Base-by-base conservation (phyloP, 2,329 filamentous ascomycete species). In the Purpureocillium takamizusanense region DNA sequence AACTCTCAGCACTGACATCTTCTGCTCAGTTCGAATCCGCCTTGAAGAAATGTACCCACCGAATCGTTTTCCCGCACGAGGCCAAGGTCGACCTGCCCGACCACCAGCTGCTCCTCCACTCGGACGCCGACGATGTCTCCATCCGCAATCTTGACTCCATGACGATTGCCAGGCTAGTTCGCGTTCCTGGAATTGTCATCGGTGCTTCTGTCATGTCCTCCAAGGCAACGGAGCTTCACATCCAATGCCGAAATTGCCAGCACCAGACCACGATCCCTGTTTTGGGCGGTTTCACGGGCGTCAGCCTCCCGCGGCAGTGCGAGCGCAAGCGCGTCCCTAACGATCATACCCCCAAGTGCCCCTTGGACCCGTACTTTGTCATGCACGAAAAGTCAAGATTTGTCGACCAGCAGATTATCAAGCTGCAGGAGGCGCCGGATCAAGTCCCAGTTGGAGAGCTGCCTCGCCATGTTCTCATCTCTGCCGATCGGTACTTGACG, bases 331-430 rank as follows among this genome's bases (percentile, higher is more conserved):
- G 77, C 46, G 66, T 73, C 9, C 72, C 74, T 12, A 81, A 81
- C 36, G 86, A 94, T 33, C 66, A 70, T 2, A 72, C 74, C 1
- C 78, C 85, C 29, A 80, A 83, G 51, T 98, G 92, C 53, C 89
- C 90, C 1, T 66, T 98, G 43, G 92, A 98, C 53, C 92, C 92
- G 13, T 98, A 95, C 64, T 94, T 92, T 53, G 87, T 98, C 41
- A 74, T 92, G 42, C 92, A 98, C 57, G 92, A 98, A 61, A 88
- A 84, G 59, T 95, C 86, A 29, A 78, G 81, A 46, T 98, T 98
- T 57, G 89, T 97, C 52, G 92, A 98, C 54, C 92, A 98, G 62
- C 92, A 98, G 61, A 86, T 98, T 43, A 83, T 98, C 58, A 98
- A 98, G 62, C 77, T 98, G 14, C 92, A 98, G 58, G 92, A 98